Conservation (phyloP, 2,329 filamentous ascomycete genomes). For the Fusarium domesticum region DNA sequence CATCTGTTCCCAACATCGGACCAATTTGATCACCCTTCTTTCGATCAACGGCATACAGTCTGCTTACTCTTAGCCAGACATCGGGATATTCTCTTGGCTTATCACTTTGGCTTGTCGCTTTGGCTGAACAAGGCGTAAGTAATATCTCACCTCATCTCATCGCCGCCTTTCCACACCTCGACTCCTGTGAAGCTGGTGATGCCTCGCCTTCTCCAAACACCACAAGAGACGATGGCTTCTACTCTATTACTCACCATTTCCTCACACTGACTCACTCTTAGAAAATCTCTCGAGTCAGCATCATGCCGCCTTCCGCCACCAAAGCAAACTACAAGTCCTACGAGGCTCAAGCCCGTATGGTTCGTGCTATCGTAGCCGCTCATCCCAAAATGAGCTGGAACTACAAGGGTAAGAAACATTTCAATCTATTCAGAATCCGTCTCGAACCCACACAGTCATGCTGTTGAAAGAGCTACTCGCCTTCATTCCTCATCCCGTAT, state of each 20-base stretch:
- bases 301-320: conserved; percentile 42
- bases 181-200: too few species aligned
- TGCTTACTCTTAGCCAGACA: background rate
- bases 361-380: conserved; percentile 59
- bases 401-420: conserved; percentile 54
- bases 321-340: conserved; percentile 59
- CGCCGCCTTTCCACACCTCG: too few species aligned
- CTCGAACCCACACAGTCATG: conserved; percentile 1
- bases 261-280: too few species aligned
- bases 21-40: background rate
- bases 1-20: too few species aligned
- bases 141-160: background rate
- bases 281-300: background rate
- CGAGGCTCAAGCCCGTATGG: conserved; percentile 57
- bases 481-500: background rate
- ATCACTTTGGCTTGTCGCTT: background rate
- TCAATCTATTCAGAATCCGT: background rate
- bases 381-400: conserved; percentile 54
- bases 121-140: background rate
- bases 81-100: background rate
- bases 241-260: too few species aligned
- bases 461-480: background rate
- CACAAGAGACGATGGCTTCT: too few species aligned
- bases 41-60: background rate
- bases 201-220: too few species aligned